A percentile compares a stretch with the other conserved stretches of the same genome.
These are phyloP conservation scores for Aeschynomene evenia DNA, from an alignment of 306 rosid genomes.

Conservation along the genomic window DNA sequence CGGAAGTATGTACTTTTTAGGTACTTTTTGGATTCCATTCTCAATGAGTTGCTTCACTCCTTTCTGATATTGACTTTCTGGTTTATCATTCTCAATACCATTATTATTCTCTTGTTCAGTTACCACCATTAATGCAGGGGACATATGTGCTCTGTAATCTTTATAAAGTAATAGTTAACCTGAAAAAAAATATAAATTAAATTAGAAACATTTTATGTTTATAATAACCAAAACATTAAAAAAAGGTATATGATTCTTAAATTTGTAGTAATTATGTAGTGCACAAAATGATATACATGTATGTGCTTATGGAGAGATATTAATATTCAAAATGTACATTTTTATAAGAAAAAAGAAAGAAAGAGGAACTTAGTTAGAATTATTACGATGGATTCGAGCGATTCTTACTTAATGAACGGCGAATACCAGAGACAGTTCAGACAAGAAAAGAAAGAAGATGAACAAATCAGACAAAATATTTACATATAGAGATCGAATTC, in stretches of 20 bases:
- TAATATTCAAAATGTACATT: neutral
- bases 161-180: neutral
- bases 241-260: no score
- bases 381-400: no score
- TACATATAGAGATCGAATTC: no score
- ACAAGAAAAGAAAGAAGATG: no score
- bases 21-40: constrained; percentile 54
- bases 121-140: constrained; percentile 55
- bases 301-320: neutral
- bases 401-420: no score
- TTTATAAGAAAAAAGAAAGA: neutral
- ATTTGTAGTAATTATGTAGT: no score
- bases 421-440: no score
- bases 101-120: neutral
- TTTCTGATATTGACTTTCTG: constrained; percentile 44
- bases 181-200: no score
- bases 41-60: constrained; percentile 74
- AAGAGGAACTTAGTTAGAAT: neutral
- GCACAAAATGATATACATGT: neutral
- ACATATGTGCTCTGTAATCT: constrained; percentile 43
- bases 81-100: neutral
- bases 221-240: no score
- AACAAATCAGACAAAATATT: no score
- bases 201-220: no score
- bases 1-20: constrained; percentile 65